Base-by-base conservation (phyloP, 2,329 filamentous ascomycete genomes). In the Fusarium phyllophilum region DNA sequence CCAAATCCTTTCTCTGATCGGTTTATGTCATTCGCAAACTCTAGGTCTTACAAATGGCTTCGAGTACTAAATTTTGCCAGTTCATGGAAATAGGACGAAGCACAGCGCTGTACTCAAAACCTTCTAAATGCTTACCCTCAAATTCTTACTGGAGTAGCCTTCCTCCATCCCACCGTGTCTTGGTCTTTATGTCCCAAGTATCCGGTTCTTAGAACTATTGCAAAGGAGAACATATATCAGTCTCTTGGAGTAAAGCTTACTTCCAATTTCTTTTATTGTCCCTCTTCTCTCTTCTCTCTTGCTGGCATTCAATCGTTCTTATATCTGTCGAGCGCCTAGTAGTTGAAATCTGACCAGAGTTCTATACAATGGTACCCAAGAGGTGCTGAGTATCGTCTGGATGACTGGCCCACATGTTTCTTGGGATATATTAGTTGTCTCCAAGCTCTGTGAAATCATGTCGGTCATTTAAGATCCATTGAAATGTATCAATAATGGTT, bases 1-100 rank as follows among this genome's bases (percentile, higher is more conserved):
- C 11, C 2, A 18, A 8, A 18, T 26, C 12, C 10, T 12, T 24
- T 44, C 15, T 44, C 5, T 1, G 5, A 13, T 12, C n/a, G 0
- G n/a, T 5, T 5, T 12, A 44, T 24, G 10, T 8, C 9, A 24
- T 24, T 17, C 6, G 4, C 15, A 12, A 12, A 5, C 17, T 7
- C 17, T 12, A 0, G 6, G 15, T 12, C 14, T 5, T 5, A 0
- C 1, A 18, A 26, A 2, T 26, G 1, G 11, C 17, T 45, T 24
- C 6, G 11, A 24, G 15, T 18, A 24, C 13, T 42, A 13, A 26
- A 4, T 26, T 4, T 26, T 6, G 26, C 26, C 26, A 26, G 6
- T 26, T 26, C 26, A 26, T 26, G 6, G 26, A 4, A 26, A 6
- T 26, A 26, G 26, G 26, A 20, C 7, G 11, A 13, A 12, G n/a